Base-by-base conservation (phyloP, 2,329 filamentous ascomycete species). In the Byssochlamys sp. region DNA sequence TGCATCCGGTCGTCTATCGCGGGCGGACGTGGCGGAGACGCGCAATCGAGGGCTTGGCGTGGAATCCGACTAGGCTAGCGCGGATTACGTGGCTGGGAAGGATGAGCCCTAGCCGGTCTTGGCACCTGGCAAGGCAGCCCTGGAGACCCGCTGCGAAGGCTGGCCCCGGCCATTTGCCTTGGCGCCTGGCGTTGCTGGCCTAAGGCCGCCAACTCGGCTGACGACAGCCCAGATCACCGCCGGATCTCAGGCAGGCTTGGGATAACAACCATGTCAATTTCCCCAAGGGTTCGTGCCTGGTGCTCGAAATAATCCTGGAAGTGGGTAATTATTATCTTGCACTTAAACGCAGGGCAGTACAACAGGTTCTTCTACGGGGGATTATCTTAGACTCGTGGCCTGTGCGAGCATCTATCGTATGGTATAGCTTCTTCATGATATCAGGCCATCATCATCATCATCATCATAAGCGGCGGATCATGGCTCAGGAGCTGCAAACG, bases 41-140 rank as follows among this genome's bases (percentile, higher is more conserved):
- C 70, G 70, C 70, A 72, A 72, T 69, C 69, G 64, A 68, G 66
- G 68, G 66, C 70, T 72, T 72, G 70, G 69, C 69, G 64, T 55
- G 57, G 60, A 35, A 59, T 61, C 60, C 61, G 67, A 70, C 69
- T 64, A 64, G 67, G 63, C 66, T 63, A 69, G 66, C 65, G 63
- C 61, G 58, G 58, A 62, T 56, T 53, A 35, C 7, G 12, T 56
- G 49, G 55, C 67, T 65, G 49, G 12, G 49, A 10, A 51, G 7
- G 27, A 28, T 67, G 57, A 6, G 6, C 58, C n/a, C 65, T 69
- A 69, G 56, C 66, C 58, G 4, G 11, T 61, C 65, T 53, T 54
- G 56, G 56, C 11, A 49, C 49, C 57, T 55, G 50, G 54, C 57
- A 50, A 19, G 39, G n/a, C 28, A 48, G 24, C 4, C 45, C 26